Base-by-base conservation (phyloP, 1,284 basidiomycete genomes). In the Rhodotorula sp. region DNA sequence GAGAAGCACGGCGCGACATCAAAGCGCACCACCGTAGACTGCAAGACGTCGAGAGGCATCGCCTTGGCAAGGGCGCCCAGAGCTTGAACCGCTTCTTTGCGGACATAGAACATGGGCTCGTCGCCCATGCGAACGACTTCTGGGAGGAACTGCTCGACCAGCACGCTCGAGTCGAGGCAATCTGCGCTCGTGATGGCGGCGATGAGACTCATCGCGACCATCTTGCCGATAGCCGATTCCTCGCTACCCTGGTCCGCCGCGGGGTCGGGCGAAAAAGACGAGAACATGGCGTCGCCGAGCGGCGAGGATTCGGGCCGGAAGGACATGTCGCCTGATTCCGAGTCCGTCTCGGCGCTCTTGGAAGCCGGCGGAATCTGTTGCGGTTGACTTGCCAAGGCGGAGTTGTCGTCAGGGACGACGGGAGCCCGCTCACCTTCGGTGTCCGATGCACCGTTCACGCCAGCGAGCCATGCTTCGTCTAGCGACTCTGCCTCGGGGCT, bases 191-290 rank as follows among this genome's bases (percentile, higher is more conserved):
- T 67, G 47, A 93, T 88, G 12, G 91, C 90, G 49, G 92, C 92
- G 82, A 97, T 91, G 68, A 98, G 83, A 79, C 92, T 94, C 89
- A 97, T 93, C 71, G 93, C 93, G 10, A 92, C 91, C 66, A 95
- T 85, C 69, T 93, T 86, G 5, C 94, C 95, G 23, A 95, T 86
- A 2, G 91, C 88, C 19, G 91, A 92, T 79, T 95, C 92, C 62
- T 85, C 83, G 38, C 23, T 34, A 21, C 38, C 43, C 15, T 18
- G 26, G n/a, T 52, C 56, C 8, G 34, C 69, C 16, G 57, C 55
- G 12, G 34, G 50, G 16, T 75, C 73, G 31, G 73, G 73, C 21
- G 69, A 69, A 60, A 75, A 75, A 45, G 70, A 56, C 43, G 73
- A 72, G 47, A 70, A 68, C 28, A 72, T 57, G 28, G 59, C 43